These are phyloP conservation scores for Naganishia antarctica DNA, from an alignment of 768 basidiomycete species.

Conservation along the genomic window DNA sequence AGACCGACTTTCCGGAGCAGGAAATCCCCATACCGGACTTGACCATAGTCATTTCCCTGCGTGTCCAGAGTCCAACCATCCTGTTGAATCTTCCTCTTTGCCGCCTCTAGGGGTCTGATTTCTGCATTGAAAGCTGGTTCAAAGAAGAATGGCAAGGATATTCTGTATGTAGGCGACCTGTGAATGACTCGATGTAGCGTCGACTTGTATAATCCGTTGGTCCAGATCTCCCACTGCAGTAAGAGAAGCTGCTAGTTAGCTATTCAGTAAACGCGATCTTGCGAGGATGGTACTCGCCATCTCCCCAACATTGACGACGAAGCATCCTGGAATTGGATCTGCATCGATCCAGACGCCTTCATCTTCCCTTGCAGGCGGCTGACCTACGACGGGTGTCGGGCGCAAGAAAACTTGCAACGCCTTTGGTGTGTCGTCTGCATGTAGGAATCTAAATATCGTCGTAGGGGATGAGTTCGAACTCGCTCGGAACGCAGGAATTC, in stretches of 20 bases:
- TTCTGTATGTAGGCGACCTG: slow-evolving; percentile 63
- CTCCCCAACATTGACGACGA: slow-evolving; percentile 89
- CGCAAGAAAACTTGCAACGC: slow-evolving; percentile 76
- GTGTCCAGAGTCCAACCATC: slow-evolving; percentile 28
- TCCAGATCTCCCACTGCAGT: slow-evolving; percentile 70
- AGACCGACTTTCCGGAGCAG: slow-evolving; percentile 64
- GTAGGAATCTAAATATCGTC: slow-evolving; percentile 62
- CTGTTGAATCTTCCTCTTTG: slow-evolving; percentile 53
- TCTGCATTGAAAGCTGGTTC: slow-evolving; percentile 78
- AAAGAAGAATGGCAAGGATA: slow-evolving; percentile 92
- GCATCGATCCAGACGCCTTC: slow-evolving; percentile 75
- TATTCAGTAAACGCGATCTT: neutral
- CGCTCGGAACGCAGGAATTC: neutral
- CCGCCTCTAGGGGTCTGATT: slow-evolving; percentile 63
- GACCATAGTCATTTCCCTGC: slow-evolving; percentile 45
- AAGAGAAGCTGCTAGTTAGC: too few relatives aligned
- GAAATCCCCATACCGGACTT: slow-evolving; percentile 74
- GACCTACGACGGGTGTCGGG: slow-evolving; percentile 7
- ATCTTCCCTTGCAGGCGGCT: slow-evolving; percentile 50
- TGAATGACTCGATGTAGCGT: slow-evolving; percentile 89
- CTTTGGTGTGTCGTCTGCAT: slow-evolving; percentile 70
- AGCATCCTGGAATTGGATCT: slow-evolving; percentile 72
- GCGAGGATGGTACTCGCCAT: slow-evolving; percentile 50
- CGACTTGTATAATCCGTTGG: slow-evolving; percentile 75
- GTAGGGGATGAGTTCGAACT: neutral